Percentiles rank a stretch among this genome's conserved stretches.
Evolutionary conservation across 495 filamentous ascomycete genomes (phyloP).

Genomic region (Xylaria grammica): DNA sequence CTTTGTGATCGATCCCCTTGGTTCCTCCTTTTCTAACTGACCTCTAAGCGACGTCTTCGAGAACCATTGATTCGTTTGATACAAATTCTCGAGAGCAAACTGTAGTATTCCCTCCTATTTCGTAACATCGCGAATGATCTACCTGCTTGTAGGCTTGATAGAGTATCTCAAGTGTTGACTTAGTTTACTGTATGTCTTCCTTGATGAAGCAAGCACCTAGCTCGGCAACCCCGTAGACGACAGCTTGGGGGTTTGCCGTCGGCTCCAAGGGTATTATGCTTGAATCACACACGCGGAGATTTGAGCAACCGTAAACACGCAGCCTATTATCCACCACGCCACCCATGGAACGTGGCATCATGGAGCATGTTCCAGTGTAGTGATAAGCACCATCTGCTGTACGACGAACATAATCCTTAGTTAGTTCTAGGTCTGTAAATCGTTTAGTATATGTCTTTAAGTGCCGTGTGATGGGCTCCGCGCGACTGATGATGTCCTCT

Average conservation of each 20-base stretch:
- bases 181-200: not conserved
- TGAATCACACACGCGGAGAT: slow-evolving; percentile 52
- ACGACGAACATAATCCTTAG: slow-evolving; percentile 23
- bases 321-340: slow-evolving; percentile 8
- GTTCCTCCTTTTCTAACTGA: no score
- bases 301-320: slow-evolving; percentile 46
- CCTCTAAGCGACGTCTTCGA: no score
- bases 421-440: slow-evolving; percentile 26
- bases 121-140: no score
- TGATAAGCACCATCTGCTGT: slow-evolving; percentile 38
- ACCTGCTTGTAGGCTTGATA: no score
- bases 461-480: slow-evolving; percentile 4
- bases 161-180: no score
- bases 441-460: slow-evolving; percentile 13
- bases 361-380: slow-evolving; percentile 24
- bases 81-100: no score
- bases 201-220: slow-evolving; percentile 51
- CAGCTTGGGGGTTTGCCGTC: slow-evolving; percentile 43
- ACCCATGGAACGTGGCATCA: slow-evolving; percentile 11
- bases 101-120: no score
- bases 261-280: slow-evolving; percentile 50
- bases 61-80: no score
- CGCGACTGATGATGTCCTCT: slow-evolving; percentile 32
- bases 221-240: slow-evolving; percentile 54
- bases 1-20: no score